Evolutionary conservation across 2,329 filamentous ascomycete genomes (phyloP), one percentile per base, ranked within the genome.

Genomic region (Plenodomus tracheiphilus): DNA sequence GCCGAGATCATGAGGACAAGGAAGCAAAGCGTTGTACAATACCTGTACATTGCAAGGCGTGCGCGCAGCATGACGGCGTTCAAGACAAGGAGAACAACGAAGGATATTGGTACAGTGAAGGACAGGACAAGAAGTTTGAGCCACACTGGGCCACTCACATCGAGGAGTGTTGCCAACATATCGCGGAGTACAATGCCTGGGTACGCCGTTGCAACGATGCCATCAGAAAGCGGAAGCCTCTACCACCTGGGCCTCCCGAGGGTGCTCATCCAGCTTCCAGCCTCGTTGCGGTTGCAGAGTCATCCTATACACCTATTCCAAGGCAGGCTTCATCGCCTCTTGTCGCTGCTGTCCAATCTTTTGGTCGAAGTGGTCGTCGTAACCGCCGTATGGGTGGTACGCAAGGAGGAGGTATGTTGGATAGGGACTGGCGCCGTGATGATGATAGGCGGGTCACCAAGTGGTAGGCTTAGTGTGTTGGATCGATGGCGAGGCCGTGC

Each of bases 1-100:
- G 40, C 1, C 56, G 54, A 4, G 46, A 56, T 11, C 59, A 62
- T 25, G 35, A 42, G 1, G 21, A 38, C 3, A 34, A 19, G 6
- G 19, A 39, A 4, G 39, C 25, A 2, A 30, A 53, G 1, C 11
- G 38, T 7, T 58, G 56, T 35, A 18, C 7, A 6, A 28, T 18
- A 1, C 13, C 21, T 2, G 48, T 59, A 0, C 19, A 20, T 2
- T 59, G 56, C 21, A 37, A 36, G 11, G 48, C 47, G 2, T 59
- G 56, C 13, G 30, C 32, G 6, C 37, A 41, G 9, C 13, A 11
- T 11, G 28, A 32, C 15, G 28, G 28, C 4, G 28, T 32, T 4
- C 28, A 10, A 11, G 15, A 32, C 28, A 32, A 32, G 28, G 28
- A 32, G 28, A 32, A 32, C 28, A 15, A 10, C 28, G 15, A 11